phyloP scores from a whole-genome alignment of 768 basidiomycete genomes.

The Auriculariales sp. region DNA sequence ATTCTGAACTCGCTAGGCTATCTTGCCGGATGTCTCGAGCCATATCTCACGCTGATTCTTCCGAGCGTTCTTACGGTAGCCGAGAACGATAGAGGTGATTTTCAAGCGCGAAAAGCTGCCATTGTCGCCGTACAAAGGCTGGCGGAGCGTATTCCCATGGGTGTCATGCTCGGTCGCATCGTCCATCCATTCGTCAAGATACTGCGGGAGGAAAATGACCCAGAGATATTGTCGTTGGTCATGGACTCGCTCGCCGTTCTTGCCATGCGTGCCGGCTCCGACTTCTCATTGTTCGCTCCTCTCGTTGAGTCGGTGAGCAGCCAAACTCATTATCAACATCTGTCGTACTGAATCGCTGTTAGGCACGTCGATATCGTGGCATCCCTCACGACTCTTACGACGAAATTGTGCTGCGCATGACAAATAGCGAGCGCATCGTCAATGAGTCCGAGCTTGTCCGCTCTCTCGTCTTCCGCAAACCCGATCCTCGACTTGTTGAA shows the following conservation, averaged over 20 bases:
- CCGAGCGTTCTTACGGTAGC: conserved; percentile 28
- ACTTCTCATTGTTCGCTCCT: conserved; percentile 34
- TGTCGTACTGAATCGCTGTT: no score
- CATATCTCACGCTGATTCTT: conserved; percentile 33
- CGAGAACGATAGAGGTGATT: conserved; percentile 11
- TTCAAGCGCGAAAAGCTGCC: conserved; percentile 19
- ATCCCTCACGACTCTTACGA: neutral
- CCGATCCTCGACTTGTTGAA: neutral
- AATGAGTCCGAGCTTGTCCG: neutral
- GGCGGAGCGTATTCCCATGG: conserved; percentile 30
- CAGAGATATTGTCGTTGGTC: conserved; percentile 20
- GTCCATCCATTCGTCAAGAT: conserved; percentile 29
- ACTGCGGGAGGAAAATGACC: conserved; percentile 13
- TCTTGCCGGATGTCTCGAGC: conserved; percentile 32
- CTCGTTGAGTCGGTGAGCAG: conserved; percentile 33
- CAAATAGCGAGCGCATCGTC: neutral
- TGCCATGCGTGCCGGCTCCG: conserved; percentile 27
- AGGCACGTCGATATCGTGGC: neutral
- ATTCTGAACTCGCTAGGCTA: conserved; percentile 30
- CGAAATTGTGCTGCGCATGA: neutral
- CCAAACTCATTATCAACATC: no score
- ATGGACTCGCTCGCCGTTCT: conserved; percentile 32
- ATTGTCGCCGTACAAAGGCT: conserved; percentile 27
- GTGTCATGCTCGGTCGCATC: conserved; percentile 31
- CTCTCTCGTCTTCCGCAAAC: neutral